Conservation (phyloP, 148 eudicot species). For the Silene conica region DNA sequence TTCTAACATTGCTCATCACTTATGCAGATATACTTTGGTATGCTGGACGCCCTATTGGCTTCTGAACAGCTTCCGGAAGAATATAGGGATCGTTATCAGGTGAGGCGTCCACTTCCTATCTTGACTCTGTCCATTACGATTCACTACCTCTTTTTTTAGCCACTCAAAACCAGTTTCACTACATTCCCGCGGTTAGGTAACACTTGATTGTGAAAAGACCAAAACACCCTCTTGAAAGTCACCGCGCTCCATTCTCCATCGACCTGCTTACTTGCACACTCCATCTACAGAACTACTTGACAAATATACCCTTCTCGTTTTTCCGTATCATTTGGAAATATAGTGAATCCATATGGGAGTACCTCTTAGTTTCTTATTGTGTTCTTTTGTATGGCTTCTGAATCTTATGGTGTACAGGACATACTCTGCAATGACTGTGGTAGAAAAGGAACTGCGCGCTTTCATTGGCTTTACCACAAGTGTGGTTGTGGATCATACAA, state of each 20-base stretch:
- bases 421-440: conserved; percentile 92
- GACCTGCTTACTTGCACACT: not conserved
- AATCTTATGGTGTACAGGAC: conserved; percentile 44
- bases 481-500: conserved; percentile 94
- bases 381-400: conserved; percentile 3
- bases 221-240: not conserved
- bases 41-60: conserved; percentile 94
- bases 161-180: not conserved
- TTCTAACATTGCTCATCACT: not conserved
- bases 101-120: conserved; percentile 19
- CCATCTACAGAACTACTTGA: not conserved
- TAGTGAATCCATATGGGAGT: not conserved
- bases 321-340: not conserved
- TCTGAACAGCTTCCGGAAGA: conserved; percentile 93
- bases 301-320: not conserved
- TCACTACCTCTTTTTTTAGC: not conserved
- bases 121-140: not conserved
- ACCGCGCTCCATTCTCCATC: not conserved
- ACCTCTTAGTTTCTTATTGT: not conserved
- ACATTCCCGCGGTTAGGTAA: not conserved
- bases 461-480: conserved; percentile 98
- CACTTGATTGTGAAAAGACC: not conserved
- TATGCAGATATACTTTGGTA: conserved; percentile 84
- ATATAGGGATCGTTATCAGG: conserved; percentile 77
- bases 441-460: conserved; percentile 69